These are phyloP conservation scores for Fusarium tupiense DNA, from an alignment of 2,329 filamentous ascomycete species.

Conservation along the genomic window DNA sequence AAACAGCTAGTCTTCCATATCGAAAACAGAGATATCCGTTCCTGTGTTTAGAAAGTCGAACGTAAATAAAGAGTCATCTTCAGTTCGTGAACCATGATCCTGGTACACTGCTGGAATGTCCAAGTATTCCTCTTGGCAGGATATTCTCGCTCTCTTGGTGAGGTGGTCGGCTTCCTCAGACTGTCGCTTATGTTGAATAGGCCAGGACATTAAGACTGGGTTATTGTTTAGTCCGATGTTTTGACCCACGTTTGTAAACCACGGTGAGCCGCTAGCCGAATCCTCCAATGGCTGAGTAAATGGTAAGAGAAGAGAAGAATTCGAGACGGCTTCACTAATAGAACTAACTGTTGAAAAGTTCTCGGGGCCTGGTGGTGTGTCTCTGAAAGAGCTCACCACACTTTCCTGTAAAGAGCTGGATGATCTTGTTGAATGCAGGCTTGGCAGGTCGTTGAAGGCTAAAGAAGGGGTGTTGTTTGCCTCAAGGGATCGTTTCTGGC, in stretches of 20 bases:
- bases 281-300: constrained; percentile 35
- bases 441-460: constrained; percentile 40
- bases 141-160: constrained; percentile 33
- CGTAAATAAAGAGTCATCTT: constrained; percentile 38
- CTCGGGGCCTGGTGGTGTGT: constrained; percentile 36
- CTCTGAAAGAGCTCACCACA: constrained; percentile 33
- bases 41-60: constrained; percentile 38
- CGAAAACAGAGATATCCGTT: constrained; percentile 40
- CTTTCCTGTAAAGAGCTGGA: constrained; percentile 34
- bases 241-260: constrained; percentile 9
- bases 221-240: not conserved
- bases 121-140: constrained; percentile 36
- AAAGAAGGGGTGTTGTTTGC: constrained; percentile 28
- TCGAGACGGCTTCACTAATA: constrained; percentile 10
- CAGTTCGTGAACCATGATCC: constrained; percentile 27
- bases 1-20: constrained; percentile 31
- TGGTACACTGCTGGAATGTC: constrained; percentile 35
- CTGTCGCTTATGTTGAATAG: constrained; percentile 37
- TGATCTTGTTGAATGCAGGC: constrained; percentile 35
- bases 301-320: constrained; percentile 32
- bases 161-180: constrained; percentile 17
- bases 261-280: constrained; percentile 21
- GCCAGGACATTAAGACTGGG: constrained; percentile 25
- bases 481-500: constrained; percentile 29
- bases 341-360: constrained; percentile 23